A percentile compares a stretch with the other conserved stretches of the same genome.
These are phyloP conservation scores for Suillus tomentosus DNA, from an alignment of 768 basidiomycete species.

Conservation along the genomic window DNA sequence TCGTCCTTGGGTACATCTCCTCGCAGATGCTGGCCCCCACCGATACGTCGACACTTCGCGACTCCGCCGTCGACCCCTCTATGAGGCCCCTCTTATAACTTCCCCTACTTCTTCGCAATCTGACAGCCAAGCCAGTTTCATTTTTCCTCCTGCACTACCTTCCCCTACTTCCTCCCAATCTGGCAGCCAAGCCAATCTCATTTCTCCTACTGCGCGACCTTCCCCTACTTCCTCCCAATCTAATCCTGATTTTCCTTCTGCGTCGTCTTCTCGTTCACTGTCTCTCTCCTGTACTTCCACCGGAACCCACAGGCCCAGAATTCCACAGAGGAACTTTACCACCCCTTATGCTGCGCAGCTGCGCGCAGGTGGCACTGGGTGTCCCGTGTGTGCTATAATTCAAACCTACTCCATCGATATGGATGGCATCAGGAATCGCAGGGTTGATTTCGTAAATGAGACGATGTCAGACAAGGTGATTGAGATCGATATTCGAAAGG, in stretches of 20 bases:
- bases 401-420: neutral
- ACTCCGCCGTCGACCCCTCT: too few relatives aligned
- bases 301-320: neutral
- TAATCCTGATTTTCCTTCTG: too few relatives aligned
- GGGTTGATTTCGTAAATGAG: neutral
- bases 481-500: neutral
- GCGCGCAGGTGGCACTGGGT: neutral
- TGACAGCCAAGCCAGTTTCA: too few relatives aligned
- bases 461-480: neutral
- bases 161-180: neutral
- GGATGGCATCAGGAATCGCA: neutral
- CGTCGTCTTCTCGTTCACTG: too few relatives aligned
- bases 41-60: neutral
- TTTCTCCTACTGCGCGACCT: too few relatives aligned
- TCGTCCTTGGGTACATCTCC: constrained; percentile 6
- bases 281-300: too few relatives aligned
- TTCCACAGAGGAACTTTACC: neutral
- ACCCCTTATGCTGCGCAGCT: neutral
- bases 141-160: neutral
- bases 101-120: neutral
- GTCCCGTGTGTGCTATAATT: constrained; percentile 7
- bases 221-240: neutral
- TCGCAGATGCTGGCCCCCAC: neutral
- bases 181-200: too few relatives aligned
- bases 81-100: too few relatives aligned